Evolutionary conservation across 2,329 filamentous ascomycete genomes (phyloP).

Genomic region (Claviceps pazoutovae): DNA sequence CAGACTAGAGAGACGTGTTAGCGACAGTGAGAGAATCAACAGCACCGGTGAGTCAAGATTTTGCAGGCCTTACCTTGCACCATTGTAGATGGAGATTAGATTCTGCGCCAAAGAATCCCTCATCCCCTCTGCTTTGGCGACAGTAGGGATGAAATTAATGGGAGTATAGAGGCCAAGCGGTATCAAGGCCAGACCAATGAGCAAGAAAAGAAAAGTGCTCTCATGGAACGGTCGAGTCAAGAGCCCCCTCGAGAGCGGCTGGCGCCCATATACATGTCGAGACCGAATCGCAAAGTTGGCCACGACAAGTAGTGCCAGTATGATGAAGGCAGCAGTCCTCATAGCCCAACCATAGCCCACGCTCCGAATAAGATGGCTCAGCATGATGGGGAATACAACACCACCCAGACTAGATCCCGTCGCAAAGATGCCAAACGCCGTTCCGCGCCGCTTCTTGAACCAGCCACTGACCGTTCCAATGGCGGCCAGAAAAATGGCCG

Average conservation of each 20-base stretch:
- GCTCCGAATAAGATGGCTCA: slow-evolving; percentile 18
- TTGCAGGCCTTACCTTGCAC: slow-evolving; percentile 6
- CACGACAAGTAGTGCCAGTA: slow-evolving; percentile 19
- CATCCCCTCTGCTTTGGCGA: slow-evolving; percentile 9
- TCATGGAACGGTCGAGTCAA: slow-evolving; percentile 13
- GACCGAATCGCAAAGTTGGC: slow-evolving; percentile 21
- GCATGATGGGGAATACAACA: slow-evolving; percentile 27
- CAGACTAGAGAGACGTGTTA: slow-evolving; percentile 5
- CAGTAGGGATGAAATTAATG: slow-evolving; percentile 14
- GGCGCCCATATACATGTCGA: slow-evolving; percentile 3
- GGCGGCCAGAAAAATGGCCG: slow-evolving; percentile 21
- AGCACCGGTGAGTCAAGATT: too few species aligned
- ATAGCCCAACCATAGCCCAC: slow-evolving; percentile 28
- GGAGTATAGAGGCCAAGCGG: slow-evolving; percentile 18
- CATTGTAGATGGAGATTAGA: slow-evolving; percentile 13
- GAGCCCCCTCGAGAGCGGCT: slow-evolving; percentile 1
- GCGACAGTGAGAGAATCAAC: too few species aligned
- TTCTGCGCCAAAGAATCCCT: slow-evolving; percentile 9
- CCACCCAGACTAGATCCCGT: slow-evolving; percentile 25
- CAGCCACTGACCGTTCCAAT: slow-evolving; percentile 19
- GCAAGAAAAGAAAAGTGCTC: slow-evolving; percentile 12
- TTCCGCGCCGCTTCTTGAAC: slow-evolving; percentile 21
- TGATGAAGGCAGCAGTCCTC: slow-evolving; percentile 23
- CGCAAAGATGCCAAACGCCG: slow-evolving; percentile 21
- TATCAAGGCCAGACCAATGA: slow-evolving; percentile 14